Conservation (phyloP, 2,329 filamentous ascomycete species). For the Pseudocercospora crystallina region DNA sequence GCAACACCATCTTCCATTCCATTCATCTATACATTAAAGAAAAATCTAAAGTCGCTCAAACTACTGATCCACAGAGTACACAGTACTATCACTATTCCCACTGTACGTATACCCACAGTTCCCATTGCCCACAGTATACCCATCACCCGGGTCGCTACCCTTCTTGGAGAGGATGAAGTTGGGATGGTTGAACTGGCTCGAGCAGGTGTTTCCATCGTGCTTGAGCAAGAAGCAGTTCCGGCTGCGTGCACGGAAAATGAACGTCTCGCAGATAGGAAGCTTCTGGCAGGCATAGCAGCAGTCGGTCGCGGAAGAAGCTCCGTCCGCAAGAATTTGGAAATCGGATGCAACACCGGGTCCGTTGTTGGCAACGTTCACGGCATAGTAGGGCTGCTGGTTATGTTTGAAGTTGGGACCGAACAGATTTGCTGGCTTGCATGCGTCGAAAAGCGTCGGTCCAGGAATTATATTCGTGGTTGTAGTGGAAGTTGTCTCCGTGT, state of each 20-base stretch:
- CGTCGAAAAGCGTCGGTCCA: constrained; percentile 6
- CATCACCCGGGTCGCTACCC: constrained; percentile 1
- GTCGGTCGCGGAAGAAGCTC: constrained; percentile 4
- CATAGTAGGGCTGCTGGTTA: constrained; percentile 2
- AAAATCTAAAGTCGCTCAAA: too few relatives aligned
- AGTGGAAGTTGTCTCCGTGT: not conserved
- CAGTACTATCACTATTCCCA: too few relatives aligned
- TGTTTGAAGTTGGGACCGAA: constrained; percentile 4
- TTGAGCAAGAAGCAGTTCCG: constrained; percentile 16
- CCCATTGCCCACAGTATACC: constrained; percentile 11
- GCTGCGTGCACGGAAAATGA: constrained; percentile 11
- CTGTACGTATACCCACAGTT: constrained; percentile 11
- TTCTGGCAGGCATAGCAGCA: constrained; percentile 16
- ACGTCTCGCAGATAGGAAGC: constrained; percentile 12
- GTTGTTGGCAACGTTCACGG: constrained; percentile 8
- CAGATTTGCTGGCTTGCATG: constrained; percentile 5
- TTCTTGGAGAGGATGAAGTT: constrained; percentile 12
- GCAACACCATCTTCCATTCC: too few relatives aligned
- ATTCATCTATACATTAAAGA: too few relatives aligned
- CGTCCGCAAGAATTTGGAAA: constrained; percentile 10
- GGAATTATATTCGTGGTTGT: constrained; percentile 7
- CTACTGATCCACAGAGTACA: too few relatives aligned
- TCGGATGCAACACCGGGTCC: constrained; percentile 11
- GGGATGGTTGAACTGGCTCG: constrained; percentile 7
- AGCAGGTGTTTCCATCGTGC: constrained; percentile 5